Base-by-base conservation (phyloP, 352 stramenopile genomes). In the Phytophthora hibernalis region DNA sequence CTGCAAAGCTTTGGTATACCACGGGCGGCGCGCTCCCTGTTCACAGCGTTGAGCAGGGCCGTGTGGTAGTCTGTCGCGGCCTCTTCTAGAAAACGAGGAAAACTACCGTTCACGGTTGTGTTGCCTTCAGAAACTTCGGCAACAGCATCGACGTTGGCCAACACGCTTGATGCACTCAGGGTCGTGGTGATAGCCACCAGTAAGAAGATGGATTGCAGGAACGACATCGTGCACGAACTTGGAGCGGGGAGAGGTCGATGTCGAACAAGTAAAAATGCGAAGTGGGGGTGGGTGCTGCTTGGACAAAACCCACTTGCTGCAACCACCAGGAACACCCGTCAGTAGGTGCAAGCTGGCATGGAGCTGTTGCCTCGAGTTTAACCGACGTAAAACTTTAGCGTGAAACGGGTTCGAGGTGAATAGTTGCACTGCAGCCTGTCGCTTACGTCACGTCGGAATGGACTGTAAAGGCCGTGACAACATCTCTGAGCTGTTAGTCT, bases 1-100 rank as follows among this genome's bases (percentile, higher is more conserved):
- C 50, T 70, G 61, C 79, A 87, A 8, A 88, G 52, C 22, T 75
- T 61, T 12, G 66, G 9, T 5, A 87, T 40, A 7, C 71, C 71
- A 24, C 63, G 33, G 42, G 76, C 69, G 18, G 65, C 42, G 20
- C 82, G 82, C 54, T 85, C 74, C 12, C 55, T 57, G 55, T 89
- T 89, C 2, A 88, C 74, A 12, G 78, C 80, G 30, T 57, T 58
- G 10, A 89, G 64, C 77, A 90, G 77, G 10, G 26, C 42, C 0
- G 50, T 44, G 20, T 70, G 58, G 50, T 68, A 79, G 48, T 78
- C 61, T 24, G 13, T 48, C 5, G 22, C 54, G 6, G 42, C 35
- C 21, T 61, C 33, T 63, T 58, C 50, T 15, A 70, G 37, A 47
- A 53, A 49, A 6, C 55, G 56, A 5, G 26, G 53, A 12, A 13